Base-by-base conservation (phyloP, 306 rosid genomes). In the Fragaria nilgerrensis region DNA sequence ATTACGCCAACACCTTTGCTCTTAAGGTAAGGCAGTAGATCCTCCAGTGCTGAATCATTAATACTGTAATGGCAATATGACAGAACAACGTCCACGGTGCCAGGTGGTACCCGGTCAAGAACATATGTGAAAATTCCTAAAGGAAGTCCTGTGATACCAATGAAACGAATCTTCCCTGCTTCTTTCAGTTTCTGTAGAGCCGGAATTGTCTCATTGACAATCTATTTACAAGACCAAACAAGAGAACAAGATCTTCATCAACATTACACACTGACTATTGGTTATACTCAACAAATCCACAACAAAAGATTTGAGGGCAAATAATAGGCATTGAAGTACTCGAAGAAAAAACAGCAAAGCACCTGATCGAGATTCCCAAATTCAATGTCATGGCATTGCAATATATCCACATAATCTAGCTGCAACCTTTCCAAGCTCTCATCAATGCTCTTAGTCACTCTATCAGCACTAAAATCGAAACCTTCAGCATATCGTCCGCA, bases 321-420 rank as follows among this genome's bases (percentile, higher is more conserved):
- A 11, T 22, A 5, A n/a, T n/a, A 53, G 2, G 72, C 14, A 39
- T 47, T 44, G 47, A 45, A 75, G 23, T 67, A 58, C 22, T 8
- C 19, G 36, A 77, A 74, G 9, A 4, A 62, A 11, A 53, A 34
- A 45, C 10, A 69, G 41, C 72, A 47, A 55, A 68, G 32, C 20
- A 91, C 98, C 95, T 92, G 97, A 70, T 92, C 92, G 15, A 95
- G 88, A 50, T 89, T 85, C 16, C 89, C 97, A 70, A 90, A 95
- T 82, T 95, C 98, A 80, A 95, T 92, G 55, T 95, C 98, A 82
- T 95, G 98, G 79, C 98, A 95, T 67, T 89, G 97, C 45, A 95
- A 83, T 78, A 95, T 89, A 85, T 95, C 98, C 11, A 95, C 97
- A 19, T 92, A 92, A 43, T 92, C 97, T 13, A 95, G 85, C 87